Base-by-base conservation (phyloP, 768 basidiomycete species). In the Peribolospora kevripleyi region DNA sequence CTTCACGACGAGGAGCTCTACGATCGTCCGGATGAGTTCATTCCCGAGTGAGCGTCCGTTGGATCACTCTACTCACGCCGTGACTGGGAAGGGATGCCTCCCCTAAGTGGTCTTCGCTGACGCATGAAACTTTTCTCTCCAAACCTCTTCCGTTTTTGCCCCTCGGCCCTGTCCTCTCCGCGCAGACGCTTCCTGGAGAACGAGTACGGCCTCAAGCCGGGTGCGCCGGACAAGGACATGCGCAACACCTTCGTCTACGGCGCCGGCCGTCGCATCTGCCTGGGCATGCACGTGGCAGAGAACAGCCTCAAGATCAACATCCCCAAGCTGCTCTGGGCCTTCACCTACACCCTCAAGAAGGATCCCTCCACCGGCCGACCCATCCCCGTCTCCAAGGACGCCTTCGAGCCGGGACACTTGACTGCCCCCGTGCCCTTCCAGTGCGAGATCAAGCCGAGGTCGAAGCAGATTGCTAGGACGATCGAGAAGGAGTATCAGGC, bases 401-500 rank as follows among this genome's bases (percentile, higher is more conserved):
- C 43, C 38, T 48, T 52, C 49, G 36, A 52, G 25, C 50, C 41
- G 9, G 48, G 49, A 11, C 53, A 52, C 39, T 39, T 54, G 9
- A 47, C 53, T 6, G 56, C 56, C 42, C 56, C 56, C 38, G 53
- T 47, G 43, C 56, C 47, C n/a, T 57, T 57, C 56, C n/a, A 57
- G 56, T 54, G 53, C 56, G 52, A 45, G 38, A 54, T 57, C 56
- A 53, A 53, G 14, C 52, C 56, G n/a, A 41, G 56, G 11, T 48
- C 42, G 5, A 36, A 52, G 1, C 43, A 45, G 42, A 10, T 47
- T 37, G 46, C 46, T 36, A 46, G 51, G 39, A 48, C 40, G n/a
- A 49, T 57, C 13, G 37, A 48, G 14, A 42, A 43, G 37, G 56
- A 54, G 46, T 57, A 54, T 25, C 46, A 57, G 39, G 56, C 25